Evolutionary conservation across 2,329 filamentous ascomycete genomes (phyloP), one percentile per base, ranked within the genome.

Genomic region (Talaromyces amestolkiae): DNA sequence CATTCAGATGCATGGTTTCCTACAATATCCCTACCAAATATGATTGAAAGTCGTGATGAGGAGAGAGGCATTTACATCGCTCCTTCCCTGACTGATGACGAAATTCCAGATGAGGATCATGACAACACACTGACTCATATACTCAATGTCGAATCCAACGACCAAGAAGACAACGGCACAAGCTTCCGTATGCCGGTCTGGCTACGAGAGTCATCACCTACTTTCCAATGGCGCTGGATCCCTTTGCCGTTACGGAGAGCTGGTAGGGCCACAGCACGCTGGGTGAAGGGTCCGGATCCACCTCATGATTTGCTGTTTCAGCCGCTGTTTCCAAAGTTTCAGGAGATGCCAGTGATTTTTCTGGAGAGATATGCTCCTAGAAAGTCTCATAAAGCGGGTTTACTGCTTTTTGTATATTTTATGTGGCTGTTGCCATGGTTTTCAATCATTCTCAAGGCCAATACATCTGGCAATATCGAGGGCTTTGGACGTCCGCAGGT

Each of bases 361-460:
- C 68, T 83, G 53, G 76, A 83, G 51, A 75, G 70, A 54, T 77
- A 81, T 65, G 77, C 81, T 17, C 81, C 81, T 3, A 82, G 81
- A 70, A 76, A 74, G 64, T 78, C 77, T 67, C 80, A 83, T 27
- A 81, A 82, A 68, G 72, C 81, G 39, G 71, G 69, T 17, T 69
- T 83, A 41, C 70, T 84, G 56, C 65, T 79, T 13, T 69, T 78
- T 24, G 71, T 83, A 15, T 83, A 83, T 70, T 71, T 77, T 15
- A 70, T 72, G 37, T 84, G 82, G 82, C 80, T 83, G 56, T 64
- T 83, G 61, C 77, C 79, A 9, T 84, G 81, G 78, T 77, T 77
- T 3, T 67, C 82, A 27, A 74, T 83, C 53, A 70, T 84, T 49
- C 70, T 79, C 33, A 76, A 81, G 65, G 82, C 81, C 35, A 75